Base-by-base conservation (phyloP, 768 basidiomycete species). In the Porphyrellus cyaneotinctus region DNA sequence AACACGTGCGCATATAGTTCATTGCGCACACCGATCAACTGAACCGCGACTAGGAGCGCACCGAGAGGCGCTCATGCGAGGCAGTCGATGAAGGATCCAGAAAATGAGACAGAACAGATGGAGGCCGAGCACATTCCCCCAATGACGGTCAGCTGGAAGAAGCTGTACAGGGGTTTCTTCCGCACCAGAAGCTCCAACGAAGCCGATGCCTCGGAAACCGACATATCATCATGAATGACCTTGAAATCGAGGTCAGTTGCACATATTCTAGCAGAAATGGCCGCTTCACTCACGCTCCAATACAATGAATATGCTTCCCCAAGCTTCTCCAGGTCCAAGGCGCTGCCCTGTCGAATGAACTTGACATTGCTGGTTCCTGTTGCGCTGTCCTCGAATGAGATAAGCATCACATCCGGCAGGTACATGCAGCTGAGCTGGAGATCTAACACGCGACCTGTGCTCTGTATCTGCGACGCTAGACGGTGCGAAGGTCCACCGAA, bases 401-500 rank as follows among this genome's bases (percentile, higher is more conserved):
- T 79, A 31, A 94, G 77, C 72, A 90, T 83, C 49, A 87, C 78
- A 54, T 85, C 83, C 4, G 86, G 86, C 26, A 88, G 70, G 64
- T 90, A 88, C 68, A 92, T 76, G 70, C 89, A 86, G 47, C 78
- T 80, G 42, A 83, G 76, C 58, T 80, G 77, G 53, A 93, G 76
- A 56, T 93, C 90, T 23, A 94, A 79, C 14, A 92, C 88, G 8
- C 77, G 78, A 14, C 84, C 88, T 1, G 90, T 88, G 14, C 86
- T 83, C 64, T 84, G 82, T 51, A 93, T 83, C 65, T 93, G 90
- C 2, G 88, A 78, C 61, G 85, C 88, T 18, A 94, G 76, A 37
- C 91, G 85, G 66, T 95, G 89, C 13, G 85, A 80, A 18, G 90
- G 88, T 2, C 84, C 85, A 11, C 90, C 91, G 58, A 89, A 91